Conservation (phyloP, 1,284 basidiomycete genomes). For the Trichosporon sp. region DNA sequence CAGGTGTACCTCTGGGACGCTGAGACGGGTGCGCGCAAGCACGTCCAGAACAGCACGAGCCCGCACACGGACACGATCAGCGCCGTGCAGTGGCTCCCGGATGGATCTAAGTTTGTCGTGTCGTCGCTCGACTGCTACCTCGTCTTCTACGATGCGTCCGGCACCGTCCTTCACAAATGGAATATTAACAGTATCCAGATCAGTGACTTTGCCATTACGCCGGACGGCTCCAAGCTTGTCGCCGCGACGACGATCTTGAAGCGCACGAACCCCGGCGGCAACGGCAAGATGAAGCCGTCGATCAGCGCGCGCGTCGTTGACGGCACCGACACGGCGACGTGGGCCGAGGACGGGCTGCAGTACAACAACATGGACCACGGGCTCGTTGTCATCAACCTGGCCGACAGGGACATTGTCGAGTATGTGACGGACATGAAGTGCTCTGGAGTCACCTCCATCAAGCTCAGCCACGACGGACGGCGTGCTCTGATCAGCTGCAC, state of each 20-base stretch:
- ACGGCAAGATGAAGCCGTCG: conserved; percentile 42
- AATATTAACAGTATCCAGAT: conserved; percentile 77
- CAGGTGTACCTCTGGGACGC: conserved; percentile 83
- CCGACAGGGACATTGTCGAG: conserved; percentile 47
- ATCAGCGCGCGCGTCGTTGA: conserved; percentile 40
- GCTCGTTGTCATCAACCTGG: conserved; percentile 43
- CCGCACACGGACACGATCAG: conserved; percentile 81
- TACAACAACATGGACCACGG: conserved; percentile 51
- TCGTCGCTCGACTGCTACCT: conserved; percentile 86
- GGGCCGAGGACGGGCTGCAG: conserved; percentile 29
- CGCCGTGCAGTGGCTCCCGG: conserved; percentile 82
- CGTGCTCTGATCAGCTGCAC: conserved; percentile 84
- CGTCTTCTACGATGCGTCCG: conserved; percentile 69
- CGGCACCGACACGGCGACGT: not conserved
- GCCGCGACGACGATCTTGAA: conserved; percentile 70
- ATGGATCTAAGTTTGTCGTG: conserved; percentile 86
- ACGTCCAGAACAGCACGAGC: conserved; percentile 28
- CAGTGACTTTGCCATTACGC: conserved; percentile 81
- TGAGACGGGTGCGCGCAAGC: conserved; percentile 40
- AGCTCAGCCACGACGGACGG: conserved; percentile 81
- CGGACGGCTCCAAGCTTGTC: conserved; percentile 79
- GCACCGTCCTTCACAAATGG: conserved; percentile 71
- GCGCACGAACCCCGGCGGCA: conserved; percentile 41
- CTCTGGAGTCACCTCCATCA: conserved; percentile 75
- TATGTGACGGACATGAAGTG: conserved; percentile 33